Evolutionary conservation across 805 yeast genomes (phyloP).

Genomic region (Blastobotrys robertii): DNA sequence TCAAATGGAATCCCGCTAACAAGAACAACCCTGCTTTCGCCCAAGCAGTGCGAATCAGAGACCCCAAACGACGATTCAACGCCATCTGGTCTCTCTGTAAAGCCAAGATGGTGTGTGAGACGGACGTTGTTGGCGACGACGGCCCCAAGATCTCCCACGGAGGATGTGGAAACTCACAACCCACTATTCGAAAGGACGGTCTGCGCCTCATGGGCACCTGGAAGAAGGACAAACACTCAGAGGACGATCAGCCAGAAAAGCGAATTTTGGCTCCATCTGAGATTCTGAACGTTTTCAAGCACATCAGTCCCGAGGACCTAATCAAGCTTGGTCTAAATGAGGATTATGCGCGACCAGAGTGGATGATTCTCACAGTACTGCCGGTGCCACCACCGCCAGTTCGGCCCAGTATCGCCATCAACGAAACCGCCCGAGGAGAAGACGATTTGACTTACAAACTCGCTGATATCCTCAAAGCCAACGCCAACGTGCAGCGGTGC

Average conservation of each 20-base stretch:
- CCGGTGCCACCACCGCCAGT: constrained; percentile 99
- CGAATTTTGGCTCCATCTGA: constrained; percentile 82
- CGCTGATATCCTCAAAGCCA: constrained; percentile 94
- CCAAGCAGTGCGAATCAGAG: constrained; percentile 78
- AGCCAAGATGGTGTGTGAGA: constrained; percentile 91
- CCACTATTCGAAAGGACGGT: constrained; percentile 92
- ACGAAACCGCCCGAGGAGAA: constrained; percentile 97
- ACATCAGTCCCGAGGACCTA: constrained; percentile 79
- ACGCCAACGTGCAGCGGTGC: constrained; percentile 90
- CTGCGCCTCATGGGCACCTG: constrained; percentile 96
- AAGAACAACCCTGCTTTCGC: constrained; percentile 62
- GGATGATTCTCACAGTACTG: constrained; percentile 94
- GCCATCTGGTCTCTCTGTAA: constrained; percentile 94
- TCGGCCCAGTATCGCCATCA: constrained; percentile 95
- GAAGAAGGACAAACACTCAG: constrained; percentile 78
- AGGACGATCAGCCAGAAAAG: constrained; percentile 83
- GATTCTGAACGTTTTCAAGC: constrained; percentile 83
- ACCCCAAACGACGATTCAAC: constrained; percentile 91
- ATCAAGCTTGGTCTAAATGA: constrained; percentile 78
- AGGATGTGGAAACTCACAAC: constrained; percentile 97
- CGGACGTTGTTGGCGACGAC: constrained; percentile 56
- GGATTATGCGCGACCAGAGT: constrained; percentile 97
- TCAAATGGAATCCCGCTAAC: no score
- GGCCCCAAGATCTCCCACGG: constrained; percentile 59
- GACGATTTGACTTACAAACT: constrained; percentile 97